phyloP scores from a whole-genome alignment of 768 basidiomycete genomes.

The Pilatotrama ljubarskyi region DNA sequence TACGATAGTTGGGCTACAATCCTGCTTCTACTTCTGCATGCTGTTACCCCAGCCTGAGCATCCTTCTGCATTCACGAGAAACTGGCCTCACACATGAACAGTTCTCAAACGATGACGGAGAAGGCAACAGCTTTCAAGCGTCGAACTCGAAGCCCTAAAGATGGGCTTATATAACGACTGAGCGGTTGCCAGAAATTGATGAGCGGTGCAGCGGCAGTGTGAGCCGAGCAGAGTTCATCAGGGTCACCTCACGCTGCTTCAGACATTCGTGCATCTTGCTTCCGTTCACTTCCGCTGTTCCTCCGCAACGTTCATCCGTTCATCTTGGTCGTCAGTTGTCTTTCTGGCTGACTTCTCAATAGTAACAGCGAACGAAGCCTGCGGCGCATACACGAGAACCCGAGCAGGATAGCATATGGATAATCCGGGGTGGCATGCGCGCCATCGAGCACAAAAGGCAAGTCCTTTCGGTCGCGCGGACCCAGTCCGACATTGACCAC shows the following conservation, averaged over 20 bases:
- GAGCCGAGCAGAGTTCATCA: constrained; percentile 4
- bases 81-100: no score
- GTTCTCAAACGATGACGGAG: not conserved
- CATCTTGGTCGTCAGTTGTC: not conserved
- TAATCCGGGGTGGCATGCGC: constrained; percentile 74
- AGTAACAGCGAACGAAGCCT: not conserved
- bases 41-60: no score
- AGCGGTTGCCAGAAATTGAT: not conserved
- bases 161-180: not conserved
- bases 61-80: no score
- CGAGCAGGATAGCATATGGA: constrained; percentile 53
- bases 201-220: not conserved
- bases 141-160: not conserved
- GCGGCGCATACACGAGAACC: not conserved
- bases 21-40: no score
- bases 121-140: not conserved
- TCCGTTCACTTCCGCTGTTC: not conserved
- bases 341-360: not conserved
- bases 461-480: constrained; percentile 20
- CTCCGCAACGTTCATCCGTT: constrained; percentile 6
- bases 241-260: not conserved
- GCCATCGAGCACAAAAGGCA: constrained; percentile 59
- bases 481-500: constrained; percentile 30
- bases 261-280: not conserved
- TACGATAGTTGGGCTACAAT: not conserved